phyloP scores from a whole-genome alignment of 495 filamentous ascomycete genomes.

The Cudoniella acicularis region DNA sequence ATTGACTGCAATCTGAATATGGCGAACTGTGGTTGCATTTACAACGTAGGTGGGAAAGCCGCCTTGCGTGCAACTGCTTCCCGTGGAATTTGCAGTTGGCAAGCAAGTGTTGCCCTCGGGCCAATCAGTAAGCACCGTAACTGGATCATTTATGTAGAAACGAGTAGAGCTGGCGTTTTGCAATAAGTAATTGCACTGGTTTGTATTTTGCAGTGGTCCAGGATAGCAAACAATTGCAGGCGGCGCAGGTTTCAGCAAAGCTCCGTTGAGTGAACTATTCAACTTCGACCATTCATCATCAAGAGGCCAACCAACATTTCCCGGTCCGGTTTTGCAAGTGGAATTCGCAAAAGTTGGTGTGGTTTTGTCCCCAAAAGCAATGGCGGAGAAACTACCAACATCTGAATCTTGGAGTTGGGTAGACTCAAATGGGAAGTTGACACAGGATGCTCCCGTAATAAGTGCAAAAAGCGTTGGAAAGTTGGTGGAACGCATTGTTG shows the following conservation, averaged over 20 bases:
- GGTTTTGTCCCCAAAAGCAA: slow-evolving; percentile 29
- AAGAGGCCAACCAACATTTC: slow-evolving; percentile 39
- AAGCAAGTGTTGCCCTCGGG: slow-evolving; percentile 38
- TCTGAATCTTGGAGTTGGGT: slow-evolving; percentile 30
- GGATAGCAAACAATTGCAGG: slow-evolving; percentile 48
- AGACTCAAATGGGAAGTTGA: slow-evolving; percentile 37
- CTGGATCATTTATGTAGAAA: slow-evolving; percentile 24
- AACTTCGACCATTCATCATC: slow-evolving; percentile 35
- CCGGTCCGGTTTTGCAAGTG: slow-evolving; percentile 9
- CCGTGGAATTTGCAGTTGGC: slow-evolving; percentile 30
- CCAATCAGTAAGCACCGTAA: slow-evolving; percentile 27
- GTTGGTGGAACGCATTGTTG: background rate
- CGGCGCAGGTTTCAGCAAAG: slow-evolving; percentile 28
- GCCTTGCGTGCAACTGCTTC: slow-evolving; percentile 4
- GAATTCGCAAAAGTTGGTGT: slow-evolving; percentile 4
- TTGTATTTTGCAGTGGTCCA: slow-evolving; percentile 40
- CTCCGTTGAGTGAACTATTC: slow-evolving; percentile 42
- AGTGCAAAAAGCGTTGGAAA: background rate
- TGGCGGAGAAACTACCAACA: slow-evolving; percentile 26
- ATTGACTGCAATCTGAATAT: slow-evolving; percentile 36
- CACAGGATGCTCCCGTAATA: background rate
- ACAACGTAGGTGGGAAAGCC: slow-evolving; percentile 44
- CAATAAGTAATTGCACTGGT: slow-evolving; percentile 34
- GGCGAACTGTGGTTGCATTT: slow-evolving; percentile 35
- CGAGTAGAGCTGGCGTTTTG: background rate